A percentile compares a stretch with the other conserved stretches of the same genome.
Conservation (phyloP, 495 filamentous ascomycete species). For the Ascodesmis nigricans region DNA sequence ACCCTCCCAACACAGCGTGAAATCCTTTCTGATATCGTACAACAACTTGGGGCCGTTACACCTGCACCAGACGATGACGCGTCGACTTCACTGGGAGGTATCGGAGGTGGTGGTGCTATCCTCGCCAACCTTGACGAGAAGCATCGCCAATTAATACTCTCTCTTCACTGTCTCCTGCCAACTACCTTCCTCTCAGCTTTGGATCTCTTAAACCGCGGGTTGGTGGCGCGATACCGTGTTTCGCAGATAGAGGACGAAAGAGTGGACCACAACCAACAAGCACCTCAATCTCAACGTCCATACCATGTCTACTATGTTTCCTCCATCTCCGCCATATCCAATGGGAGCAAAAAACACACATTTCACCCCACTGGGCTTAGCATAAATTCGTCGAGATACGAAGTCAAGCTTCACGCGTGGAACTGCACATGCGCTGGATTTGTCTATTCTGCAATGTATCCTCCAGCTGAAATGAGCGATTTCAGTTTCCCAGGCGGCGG, state of each 20-base stretch:
- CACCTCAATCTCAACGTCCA: neutral
- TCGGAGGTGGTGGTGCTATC: neutral
- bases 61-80: neutral
- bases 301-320: neutral
- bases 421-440: constrained; percentile 77
- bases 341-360: no score
- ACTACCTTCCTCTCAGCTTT: constrained; percentile 38
- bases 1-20: constrained; percentile 37
- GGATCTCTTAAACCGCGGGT: constrained; percentile 40
- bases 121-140: neutral
- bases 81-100: constrained; percentile 1
- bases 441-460: neutral
- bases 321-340: neutral
- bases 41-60: no score
- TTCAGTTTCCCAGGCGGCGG: no score
- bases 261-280: neutral
- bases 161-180: constrained; percentile 34
- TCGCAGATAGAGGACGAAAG: neutral
- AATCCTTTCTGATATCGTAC: constrained; percentile 25
- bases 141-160: constrained; percentile 28
- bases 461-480: neutral
- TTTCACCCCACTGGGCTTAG: no score
- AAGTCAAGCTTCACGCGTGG: constrained; percentile 57
- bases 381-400: constrained; percentile 30
- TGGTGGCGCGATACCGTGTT: constrained; percentile 28